Conservation (phyloP, 805 yeast genomes). For the Vanderwaltozyma yarrowii region DNA sequence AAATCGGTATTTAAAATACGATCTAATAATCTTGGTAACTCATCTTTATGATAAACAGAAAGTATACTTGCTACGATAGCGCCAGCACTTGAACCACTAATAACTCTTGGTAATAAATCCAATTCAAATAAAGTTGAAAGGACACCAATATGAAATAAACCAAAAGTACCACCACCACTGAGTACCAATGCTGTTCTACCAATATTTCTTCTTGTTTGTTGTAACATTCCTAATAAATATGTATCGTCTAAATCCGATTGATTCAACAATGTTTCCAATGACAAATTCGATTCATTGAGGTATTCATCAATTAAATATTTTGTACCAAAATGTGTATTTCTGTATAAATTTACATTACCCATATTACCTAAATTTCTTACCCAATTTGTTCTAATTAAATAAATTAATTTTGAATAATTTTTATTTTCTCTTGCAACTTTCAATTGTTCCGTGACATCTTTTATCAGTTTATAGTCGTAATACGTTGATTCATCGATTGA, state of each 20-base stretch:
- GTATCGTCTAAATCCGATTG: slow-evolving; percentile 46
- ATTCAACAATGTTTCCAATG: slow-evolving; percentile 19
- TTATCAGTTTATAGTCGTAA: slow-evolving; percentile 63
- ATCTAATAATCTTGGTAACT: slow-evolving; percentile 45
- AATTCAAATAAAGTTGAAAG: slow-evolving; percentile 65
- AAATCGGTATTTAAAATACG: slow-evolving; percentile 36
- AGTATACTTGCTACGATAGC: slow-evolving; percentile 86
- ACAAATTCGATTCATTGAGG: slow-evolving; percentile 61
- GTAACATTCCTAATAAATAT: slow-evolving; percentile 64
- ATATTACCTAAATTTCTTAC: slow-evolving; percentile 77
- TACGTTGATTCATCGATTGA: slow-evolving; percentile 44
- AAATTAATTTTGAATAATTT: slow-evolving; percentile 54
- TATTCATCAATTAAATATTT: slow-evolving; percentile 76
- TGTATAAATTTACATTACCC: slow-evolving; percentile 69
- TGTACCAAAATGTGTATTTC: slow-evolving; percentile 78
- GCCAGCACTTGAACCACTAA: slow-evolving; percentile 94
- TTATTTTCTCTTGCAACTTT: slow-evolving; percentile 44
- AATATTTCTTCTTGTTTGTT: slow-evolving; percentile 81
- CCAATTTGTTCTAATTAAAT: slow-evolving; percentile 76
- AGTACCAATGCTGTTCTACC: slow-evolving; percentile 93
- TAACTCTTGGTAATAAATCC: slow-evolving; percentile 70
- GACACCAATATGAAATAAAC: slow-evolving; percentile 87
- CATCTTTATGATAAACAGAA: slow-evolving; percentile 71
- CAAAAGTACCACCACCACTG: slow-evolving; percentile 94
- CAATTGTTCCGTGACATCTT: slow-evolving; percentile 43